Percentiles rank a stretch among this genome's conserved stretches.
phyloP scores from a whole-genome alignment of 805 yeast genomes.

The Candida mattraensis region DNA sequence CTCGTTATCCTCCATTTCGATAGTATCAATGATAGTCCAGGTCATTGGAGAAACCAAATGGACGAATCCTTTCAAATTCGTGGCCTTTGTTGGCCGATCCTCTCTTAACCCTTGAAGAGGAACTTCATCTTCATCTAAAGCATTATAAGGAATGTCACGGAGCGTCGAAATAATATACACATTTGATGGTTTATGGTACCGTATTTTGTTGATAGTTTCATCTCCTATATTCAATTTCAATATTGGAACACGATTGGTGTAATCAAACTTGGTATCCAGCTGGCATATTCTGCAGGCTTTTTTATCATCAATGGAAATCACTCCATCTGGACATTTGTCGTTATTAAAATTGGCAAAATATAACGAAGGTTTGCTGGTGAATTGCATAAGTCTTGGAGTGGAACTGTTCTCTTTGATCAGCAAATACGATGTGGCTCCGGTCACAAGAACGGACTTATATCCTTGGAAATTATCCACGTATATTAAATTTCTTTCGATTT shows the following conservation, averaged over 20 bases:
- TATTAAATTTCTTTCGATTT: constrained; percentile 65
- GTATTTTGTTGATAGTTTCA: constrained; percentile 61
- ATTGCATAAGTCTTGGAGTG: constrained; percentile 61
- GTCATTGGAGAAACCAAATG: constrained; percentile 68
- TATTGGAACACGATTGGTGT: constrained; percentile 62
- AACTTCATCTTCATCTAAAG: constrained; percentile 73
- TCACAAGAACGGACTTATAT: constrained; percentile 59
- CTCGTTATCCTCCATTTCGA: constrained; percentile 68
- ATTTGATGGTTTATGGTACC: constrained; percentile 67
- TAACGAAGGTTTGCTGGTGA: constrained; percentile 63
- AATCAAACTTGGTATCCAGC: constrained; percentile 45
- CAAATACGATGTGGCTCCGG: constrained; percentile 72
- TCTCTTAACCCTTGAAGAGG: constrained; percentile 55
- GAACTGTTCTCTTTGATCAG: constrained; percentile 66
- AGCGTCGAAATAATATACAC: constrained; percentile 64
- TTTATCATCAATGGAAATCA: constrained; percentile 69
- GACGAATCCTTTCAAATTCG: constrained; percentile 57
- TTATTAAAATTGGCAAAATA: constrained; percentile 59
- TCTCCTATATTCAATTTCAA: constrained; percentile 48
- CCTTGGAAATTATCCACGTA: constrained; percentile 59
- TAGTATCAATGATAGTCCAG: constrained; percentile 74
- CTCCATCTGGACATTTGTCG: constrained; percentile 41
- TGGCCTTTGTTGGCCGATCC: constrained; percentile 50
- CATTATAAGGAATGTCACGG: constrained; percentile 56
- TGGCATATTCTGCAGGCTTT: constrained; percentile 66